phyloP scores from a whole-genome alignment of 371 early-diverging fungal genomes.

The Coemansia sp. region DNA sequence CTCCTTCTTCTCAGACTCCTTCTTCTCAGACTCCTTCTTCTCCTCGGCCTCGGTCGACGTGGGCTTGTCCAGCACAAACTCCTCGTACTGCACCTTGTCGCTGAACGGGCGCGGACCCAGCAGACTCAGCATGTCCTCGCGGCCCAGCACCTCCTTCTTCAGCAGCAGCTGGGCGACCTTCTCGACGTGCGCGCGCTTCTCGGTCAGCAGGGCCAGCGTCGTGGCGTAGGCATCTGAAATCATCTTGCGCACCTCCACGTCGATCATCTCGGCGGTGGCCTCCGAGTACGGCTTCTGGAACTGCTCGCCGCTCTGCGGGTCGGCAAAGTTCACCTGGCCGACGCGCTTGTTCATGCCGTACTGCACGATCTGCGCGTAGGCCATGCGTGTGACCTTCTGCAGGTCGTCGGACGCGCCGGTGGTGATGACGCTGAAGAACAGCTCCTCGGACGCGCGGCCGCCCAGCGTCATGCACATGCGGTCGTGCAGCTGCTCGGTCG shows the following conservation, averaged over 20 bases:
- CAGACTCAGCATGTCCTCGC: conserved; percentile 92
- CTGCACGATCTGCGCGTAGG: conserved; percentile 90
- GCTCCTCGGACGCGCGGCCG: conserved; percentile 92
- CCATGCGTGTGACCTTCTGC: conserved; percentile 96
- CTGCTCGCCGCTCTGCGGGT: conserved; percentile 63
- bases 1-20: neutral
- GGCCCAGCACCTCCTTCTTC: conserved; percentile 93
- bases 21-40: neutral
- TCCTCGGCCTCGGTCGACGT: conserved; percentile 10
- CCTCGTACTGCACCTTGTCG: conserved; percentile 74
- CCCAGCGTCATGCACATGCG: conserved; percentile 98
- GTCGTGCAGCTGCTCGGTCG: conserved; percentile 88
- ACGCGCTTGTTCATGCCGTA: conserved; percentile 95
- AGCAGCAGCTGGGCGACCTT: conserved; percentile 90
- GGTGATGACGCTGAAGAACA: conserved; percentile 90
- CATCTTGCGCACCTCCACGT: conserved; percentile 86
- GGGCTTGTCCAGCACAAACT: conserved; percentile 52
- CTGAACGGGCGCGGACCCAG: conserved; percentile 87
- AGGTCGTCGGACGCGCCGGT: conserved; percentile 94
- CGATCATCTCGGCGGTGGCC: conserved; percentile 91
- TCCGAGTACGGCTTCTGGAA: conserved; percentile 97
- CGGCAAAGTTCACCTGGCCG: conserved; percentile 82
- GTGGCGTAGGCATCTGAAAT: conserved; percentile 80
- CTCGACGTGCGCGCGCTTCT: conserved; percentile 82
- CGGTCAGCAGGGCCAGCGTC: conserved; percentile 77